Evolutionary conservation across 2,329 filamentous ascomycete genomes (phyloP).

Genomic region (Cladorrhinum sp.): DNA sequence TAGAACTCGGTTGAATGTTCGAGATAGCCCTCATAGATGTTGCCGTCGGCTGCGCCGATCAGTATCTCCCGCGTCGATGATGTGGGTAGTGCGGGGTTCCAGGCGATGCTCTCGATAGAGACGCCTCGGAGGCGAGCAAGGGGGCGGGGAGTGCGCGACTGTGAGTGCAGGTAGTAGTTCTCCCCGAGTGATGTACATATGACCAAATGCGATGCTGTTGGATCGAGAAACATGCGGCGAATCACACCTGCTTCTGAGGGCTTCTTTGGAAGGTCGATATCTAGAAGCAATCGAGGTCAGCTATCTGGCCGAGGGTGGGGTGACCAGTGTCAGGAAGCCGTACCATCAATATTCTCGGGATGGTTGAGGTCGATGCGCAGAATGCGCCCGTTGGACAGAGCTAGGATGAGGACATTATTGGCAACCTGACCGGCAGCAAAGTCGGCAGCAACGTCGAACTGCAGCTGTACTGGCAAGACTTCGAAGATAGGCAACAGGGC

Average conservation of each 20-base stretch:
- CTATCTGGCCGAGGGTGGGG: not conserved
- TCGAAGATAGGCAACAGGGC: slow-evolving; percentile 84
- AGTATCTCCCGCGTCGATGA: slow-evolving; percentile 93
- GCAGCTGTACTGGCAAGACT: slow-evolving; percentile 85
- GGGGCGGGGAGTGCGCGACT: slow-evolving; percentile 82
- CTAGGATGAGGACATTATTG: slow-evolving; percentile 93
- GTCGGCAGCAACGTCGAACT: slow-evolving; percentile 91
- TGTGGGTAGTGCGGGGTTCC: slow-evolving; percentile 91
- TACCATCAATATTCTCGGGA: slow-evolving; percentile 91
- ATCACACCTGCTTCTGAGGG: slow-evolving; percentile 89
- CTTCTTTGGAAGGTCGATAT: slow-evolving; percentile 95
- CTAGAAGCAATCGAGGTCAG: slow-evolving; percentile 42
- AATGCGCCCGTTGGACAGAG: slow-evolving; percentile 87
- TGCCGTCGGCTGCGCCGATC: slow-evolving; percentile 86
- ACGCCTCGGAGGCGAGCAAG: slow-evolving; percentile 82
- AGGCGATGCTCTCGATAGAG: slow-evolving; percentile 83
- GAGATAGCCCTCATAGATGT: slow-evolving; percentile 91
- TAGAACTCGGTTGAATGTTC: slow-evolving; percentile 95
- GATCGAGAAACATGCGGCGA: slow-evolving; percentile 93
- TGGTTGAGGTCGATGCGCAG: slow-evolving; percentile 91
- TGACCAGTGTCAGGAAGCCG: slow-evolving; percentile 18
- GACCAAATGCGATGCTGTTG: slow-evolving; percentile 90
- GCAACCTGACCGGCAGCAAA: slow-evolving; percentile 96
- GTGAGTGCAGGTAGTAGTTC: slow-evolving; percentile 96
- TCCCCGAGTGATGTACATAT: slow-evolving; percentile 89